Conservation (phyloP, 768 basidiomycete genomes). For the Holtermanniella nyarrowii region DNA sequence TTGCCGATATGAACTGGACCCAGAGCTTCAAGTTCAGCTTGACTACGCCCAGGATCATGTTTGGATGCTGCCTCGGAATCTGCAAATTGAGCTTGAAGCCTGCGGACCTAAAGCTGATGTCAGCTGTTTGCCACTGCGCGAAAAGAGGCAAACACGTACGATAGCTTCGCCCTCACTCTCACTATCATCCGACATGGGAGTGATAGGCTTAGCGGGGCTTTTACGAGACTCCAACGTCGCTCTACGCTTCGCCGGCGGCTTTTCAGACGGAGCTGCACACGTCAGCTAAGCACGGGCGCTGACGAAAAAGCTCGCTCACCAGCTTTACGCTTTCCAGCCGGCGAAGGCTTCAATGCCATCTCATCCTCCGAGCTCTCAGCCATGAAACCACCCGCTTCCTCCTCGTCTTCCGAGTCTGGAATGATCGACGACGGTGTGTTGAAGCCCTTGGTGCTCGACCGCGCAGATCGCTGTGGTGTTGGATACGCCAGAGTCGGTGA, state of each 20-base stretch:
- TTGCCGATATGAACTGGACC: background rate
- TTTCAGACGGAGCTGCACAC: background rate
- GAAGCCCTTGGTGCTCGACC: background rate
- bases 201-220: conserved; percentile 3
- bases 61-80: too few relatives aligned
- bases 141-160: background rate
- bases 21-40: background rate
- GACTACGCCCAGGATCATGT: too few relatives aligned
- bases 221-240: background rate
- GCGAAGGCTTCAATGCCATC: background rate
- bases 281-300: background rate
- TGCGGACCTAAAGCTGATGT: background rate
- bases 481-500: too few relatives aligned
- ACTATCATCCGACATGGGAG: conserved; percentile 9
- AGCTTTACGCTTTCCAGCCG: background rate
- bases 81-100: background rate
- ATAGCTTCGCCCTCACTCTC: conserved; percentile 8
- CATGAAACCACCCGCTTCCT: background rate
- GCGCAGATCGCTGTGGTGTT: background rate
- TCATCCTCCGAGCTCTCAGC: too few relatives aligned
- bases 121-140: background rate
- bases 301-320: background rate
- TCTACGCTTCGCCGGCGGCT: background rate
- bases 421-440: background rate
- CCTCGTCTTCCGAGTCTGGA: background rate